phyloP scores from a whole-genome alignment of 2,329 filamentous ascomycete genomes.

The Rutstroemia sp. region DNA sequence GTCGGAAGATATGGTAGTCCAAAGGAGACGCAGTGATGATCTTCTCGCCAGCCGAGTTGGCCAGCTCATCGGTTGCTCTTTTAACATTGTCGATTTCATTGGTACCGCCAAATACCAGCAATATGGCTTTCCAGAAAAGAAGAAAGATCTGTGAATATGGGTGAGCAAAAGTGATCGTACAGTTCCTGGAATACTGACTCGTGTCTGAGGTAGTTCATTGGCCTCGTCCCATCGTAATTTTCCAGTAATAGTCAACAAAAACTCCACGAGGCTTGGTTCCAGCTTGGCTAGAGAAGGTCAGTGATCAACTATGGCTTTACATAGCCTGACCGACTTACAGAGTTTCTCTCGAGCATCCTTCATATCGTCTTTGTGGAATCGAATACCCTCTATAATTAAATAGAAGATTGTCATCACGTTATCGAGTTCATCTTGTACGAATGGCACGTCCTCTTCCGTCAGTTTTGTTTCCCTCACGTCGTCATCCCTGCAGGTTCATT shows the following conservation, averaged over 20 bases:
- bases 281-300: constrained; percentile 38
- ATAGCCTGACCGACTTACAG: constrained; percentile 36
- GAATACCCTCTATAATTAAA: constrained; percentile 47
- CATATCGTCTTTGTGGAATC: constrained; percentile 46
- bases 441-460: constrained; percentile 28
- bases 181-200: constrained; percentile 40
- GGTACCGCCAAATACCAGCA: constrained; percentile 78
- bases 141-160: constrained; percentile 54
- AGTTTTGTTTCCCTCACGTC: constrained; percentile 29
- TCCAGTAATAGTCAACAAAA: constrained; percentile 61
- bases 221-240: constrained; percentile 68
- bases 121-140: constrained; percentile 84
- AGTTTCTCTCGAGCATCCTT: constrained; percentile 34
- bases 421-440: constrained; percentile 49
- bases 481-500: constrained; percentile 22
- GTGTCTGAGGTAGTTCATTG: constrained; percentile 52
- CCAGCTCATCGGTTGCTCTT: constrained; percentile 54
- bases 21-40: constrained; percentile 87
- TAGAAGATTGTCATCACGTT: constrained; percentile 59
- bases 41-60: constrained; percentile 44
- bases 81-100: constrained; percentile 69
- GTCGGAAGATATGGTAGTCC: constrained; percentile 92
- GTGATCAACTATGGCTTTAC: constrained; percentile 1
- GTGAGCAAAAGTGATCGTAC: constrained; percentile 17
- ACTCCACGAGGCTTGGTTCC: constrained; percentile 61